Conservation (phyloP, 768 basidiomycete genomes). For the Galerina sulciceps region DNA sequence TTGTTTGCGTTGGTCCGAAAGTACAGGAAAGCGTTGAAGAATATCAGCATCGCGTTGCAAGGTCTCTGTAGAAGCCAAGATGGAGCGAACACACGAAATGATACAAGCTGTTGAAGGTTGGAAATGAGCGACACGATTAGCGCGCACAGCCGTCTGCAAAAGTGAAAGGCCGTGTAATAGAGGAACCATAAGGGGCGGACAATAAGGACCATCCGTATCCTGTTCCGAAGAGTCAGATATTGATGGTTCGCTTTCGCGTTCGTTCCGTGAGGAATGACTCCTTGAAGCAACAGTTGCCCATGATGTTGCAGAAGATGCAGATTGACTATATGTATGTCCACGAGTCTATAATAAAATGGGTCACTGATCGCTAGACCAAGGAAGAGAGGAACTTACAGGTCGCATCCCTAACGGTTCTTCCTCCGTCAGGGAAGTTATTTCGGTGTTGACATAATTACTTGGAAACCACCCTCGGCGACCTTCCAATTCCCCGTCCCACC, state of each 20-base stretch:
- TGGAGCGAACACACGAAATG: conserved; percentile 89
- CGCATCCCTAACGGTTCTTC: conserved; percentile 55
- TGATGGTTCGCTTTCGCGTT: conserved; percentile 47
- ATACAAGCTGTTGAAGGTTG: conserved; percentile 94
- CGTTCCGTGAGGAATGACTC: conserved; percentile 28
- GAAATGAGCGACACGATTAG: conserved; percentile 81
- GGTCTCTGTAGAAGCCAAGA: conserved; percentile 83
- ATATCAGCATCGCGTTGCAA: conserved; percentile 80
- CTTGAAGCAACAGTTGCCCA: conserved; percentile 53
- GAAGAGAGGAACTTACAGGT: conserved; percentile 39
- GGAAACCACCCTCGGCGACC: conserved; percentile 96
- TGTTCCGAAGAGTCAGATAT: conserved; percentile 48
- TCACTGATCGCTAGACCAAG: background rate
- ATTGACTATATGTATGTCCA: conserved; percentile 56
- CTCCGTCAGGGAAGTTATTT: conserved; percentile 58
- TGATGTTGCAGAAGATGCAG: conserved; percentile 55
- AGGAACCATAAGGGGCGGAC: conserved; percentile 80
- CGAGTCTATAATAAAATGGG: conserved; percentile 26
- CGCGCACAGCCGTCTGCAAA: conserved; percentile 81
- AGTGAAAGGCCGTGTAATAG: conserved; percentile 85
- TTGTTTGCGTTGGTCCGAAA: conserved; percentile 80
- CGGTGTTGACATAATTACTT: conserved; percentile 88
- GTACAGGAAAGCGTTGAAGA: conserved; percentile 63
- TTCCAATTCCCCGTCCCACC: conserved; percentile 98
- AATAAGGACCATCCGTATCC: conserved; percentile 60